phyloP scores from a whole-genome alignment of 805 yeast species.

The Ogataea ganodermae region DNA sequence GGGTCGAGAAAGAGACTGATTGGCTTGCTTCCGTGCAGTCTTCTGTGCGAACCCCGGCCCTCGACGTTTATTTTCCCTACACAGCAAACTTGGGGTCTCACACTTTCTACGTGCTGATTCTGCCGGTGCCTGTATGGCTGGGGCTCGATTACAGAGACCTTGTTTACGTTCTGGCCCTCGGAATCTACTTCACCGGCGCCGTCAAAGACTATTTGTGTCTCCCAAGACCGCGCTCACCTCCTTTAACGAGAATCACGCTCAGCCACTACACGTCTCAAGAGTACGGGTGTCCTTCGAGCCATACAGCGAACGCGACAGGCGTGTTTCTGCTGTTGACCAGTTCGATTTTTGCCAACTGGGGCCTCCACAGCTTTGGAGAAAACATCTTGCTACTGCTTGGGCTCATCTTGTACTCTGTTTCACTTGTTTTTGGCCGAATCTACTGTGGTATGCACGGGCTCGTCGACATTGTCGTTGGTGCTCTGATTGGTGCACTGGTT shows the following conservation, averaged over 20 bases:
- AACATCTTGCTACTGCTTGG: conserved; percentile 16
- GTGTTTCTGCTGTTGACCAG: conserved; percentile 57
- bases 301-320: conserved; percentile 91
- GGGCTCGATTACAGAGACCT: conserved; percentile 69
- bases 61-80: conserved; percentile 80
- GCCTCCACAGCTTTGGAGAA: conserved; percentile 5
- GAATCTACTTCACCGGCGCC: conserved; percentile 71
- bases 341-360: conserved; percentile 20
- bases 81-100: conserved; percentile 91
- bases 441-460: conserved; percentile 99
- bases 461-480: conserved; percentile 70
- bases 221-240: conserved; percentile 93
- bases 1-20: conserved; percentile 65
- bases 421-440: conserved; percentile 76
- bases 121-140: conserved; percentile 84
- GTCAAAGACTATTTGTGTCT: conserved; percentile 84
- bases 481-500: conserved; percentile 57
- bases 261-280: conserved; percentile 89
- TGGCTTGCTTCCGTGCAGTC: conserved; percentile 59
- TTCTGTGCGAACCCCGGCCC: conserved; percentile 44
- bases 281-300: conserved; percentile 94
- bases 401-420: conserved; percentile 52
- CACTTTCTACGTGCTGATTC: conserved; percentile 86
- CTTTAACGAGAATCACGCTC: conserved; percentile 85
- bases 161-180: conserved; percentile 61